phyloP scores from a whole-genome alignment of 805 yeast genomes.

The Lipomyces chichibuensis region DNA sequence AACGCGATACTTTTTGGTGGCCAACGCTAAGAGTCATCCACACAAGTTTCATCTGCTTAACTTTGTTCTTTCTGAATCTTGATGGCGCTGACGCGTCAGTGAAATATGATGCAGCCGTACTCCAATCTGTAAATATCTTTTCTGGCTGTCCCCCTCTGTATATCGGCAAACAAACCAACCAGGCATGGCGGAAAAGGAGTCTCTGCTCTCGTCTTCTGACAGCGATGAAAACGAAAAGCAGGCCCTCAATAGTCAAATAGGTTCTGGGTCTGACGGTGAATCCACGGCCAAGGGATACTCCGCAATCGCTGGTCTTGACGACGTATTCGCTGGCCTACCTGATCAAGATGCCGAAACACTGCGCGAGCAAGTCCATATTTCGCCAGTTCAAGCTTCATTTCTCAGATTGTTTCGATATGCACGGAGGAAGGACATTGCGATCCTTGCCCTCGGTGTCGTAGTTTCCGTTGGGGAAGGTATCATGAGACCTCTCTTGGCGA shows the following conservation, averaged over 20 bases:
- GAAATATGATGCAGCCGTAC: too few species aligned
- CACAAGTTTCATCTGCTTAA: too few species aligned
- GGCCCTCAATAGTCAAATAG: slow-evolving; percentile 12
- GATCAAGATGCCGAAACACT: slow-evolving; percentile 43
- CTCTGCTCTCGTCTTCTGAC: slow-evolving; percentile 5
- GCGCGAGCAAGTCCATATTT: slow-evolving; percentile 41
- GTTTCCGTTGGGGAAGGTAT: slow-evolving; percentile 36
- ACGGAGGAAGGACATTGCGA: slow-evolving; percentile 34
- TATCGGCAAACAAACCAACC: not conserved
- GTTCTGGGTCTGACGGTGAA: slow-evolving; percentile 4
- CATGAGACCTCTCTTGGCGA: slow-evolving; percentile 49
- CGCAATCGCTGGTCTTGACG: slow-evolving; percentile 23
- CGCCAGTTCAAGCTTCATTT: slow-evolving; percentile 38
- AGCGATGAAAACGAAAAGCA: slow-evolving; percentile 12
- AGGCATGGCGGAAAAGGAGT: not conserved
- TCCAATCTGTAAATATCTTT: too few species aligned
- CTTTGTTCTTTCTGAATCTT: too few species aligned
- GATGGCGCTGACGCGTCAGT: too few species aligned
- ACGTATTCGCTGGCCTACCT: slow-evolving; percentile 40
- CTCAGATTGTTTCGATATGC: slow-evolving; percentile 46
- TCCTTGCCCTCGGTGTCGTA: slow-evolving; percentile 42
- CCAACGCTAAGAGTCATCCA: too few species aligned
- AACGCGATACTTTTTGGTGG: too few species aligned
- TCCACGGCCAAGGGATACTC: slow-evolving; percentile 14
- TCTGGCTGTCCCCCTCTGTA: not conserved